Evolutionary conservation across 23 red algal species (phyloP), one percentile per base, ranked within the genome.

Genomic region (Gracilaria vermiculophylla): DNA sequence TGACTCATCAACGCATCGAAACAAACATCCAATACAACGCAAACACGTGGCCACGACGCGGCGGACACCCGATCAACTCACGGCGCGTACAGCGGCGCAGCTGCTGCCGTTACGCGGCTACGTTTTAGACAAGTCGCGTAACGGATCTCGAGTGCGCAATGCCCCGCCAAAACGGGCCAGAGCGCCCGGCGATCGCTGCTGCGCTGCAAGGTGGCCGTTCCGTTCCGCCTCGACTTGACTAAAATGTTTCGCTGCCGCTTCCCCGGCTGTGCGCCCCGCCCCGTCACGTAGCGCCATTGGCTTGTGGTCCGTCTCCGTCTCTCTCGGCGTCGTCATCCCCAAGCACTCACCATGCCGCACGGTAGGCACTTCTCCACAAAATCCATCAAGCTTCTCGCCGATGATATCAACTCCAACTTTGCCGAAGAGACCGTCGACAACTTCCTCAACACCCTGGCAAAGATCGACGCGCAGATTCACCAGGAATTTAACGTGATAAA

Each of bases 381-480:
- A 20, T 88, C 84, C 69, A 76, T 88, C 45, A 55, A 64, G 0
- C 69, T 88, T 47, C 60, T 88, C 33, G 84, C 84, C 1, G 72
- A 88, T 36, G 66, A 88, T n/a, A 66, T 88, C 53, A 42, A 70
- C 21, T 73, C 69, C 25, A 47, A 66, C 70, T 61, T 70, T 34
- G 50, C 69, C 2, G 42, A 67, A 28, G 29, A 69, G 1, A 47
- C 69, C 24, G 84, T 88, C n/a, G 72, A 88, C 13, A 42, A 65
- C 29, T 65, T 88, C 34, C 67, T 88, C 44, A 65, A 62, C 43
- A 88, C 66, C 1, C 72, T 88, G 3, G 69, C 70, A n/a, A 66
- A 64, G 49, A 73, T 88, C n/a, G 84, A 88, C 27, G 24, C 47
- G 44, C 84, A 88, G 60, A 88, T 88, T 54, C 60, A 88, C 43